Conservation (phyloP, 371 early-diverging fungal species). For the Mortierella sp. region DNA sequence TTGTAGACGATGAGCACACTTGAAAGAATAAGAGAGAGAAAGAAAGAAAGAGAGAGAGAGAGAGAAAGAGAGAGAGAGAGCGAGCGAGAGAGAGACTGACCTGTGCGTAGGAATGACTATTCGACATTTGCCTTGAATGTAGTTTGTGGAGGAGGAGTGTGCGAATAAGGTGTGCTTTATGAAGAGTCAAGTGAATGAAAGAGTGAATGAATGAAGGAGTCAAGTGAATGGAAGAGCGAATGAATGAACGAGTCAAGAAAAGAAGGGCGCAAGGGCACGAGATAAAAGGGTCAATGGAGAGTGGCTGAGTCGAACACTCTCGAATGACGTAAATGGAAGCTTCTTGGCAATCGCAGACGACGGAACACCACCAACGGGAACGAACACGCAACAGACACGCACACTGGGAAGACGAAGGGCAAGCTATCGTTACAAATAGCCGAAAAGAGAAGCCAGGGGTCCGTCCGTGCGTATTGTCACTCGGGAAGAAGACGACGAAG, state of each 20-base stretch:
- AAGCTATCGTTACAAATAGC: too few species aligned
- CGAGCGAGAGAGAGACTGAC: not conserved
- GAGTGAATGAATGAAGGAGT: not conserved
- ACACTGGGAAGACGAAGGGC: too few species aligned
- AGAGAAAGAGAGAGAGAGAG: not conserved
- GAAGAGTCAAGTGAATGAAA: not conserved
- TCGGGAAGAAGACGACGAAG: too few species aligned
- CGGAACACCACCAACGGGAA: too few species aligned
- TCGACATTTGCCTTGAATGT: constrained; percentile 17
- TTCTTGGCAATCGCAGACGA: too few species aligned
- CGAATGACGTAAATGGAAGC: too few species aligned
- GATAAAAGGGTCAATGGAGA: not conserved
- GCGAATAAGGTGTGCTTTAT: not conserved
- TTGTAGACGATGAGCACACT: not conserved
- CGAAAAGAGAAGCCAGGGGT: too few species aligned
- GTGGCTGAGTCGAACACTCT: too few species aligned
- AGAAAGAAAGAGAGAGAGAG: not conserved
- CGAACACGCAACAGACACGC: too few species aligned
- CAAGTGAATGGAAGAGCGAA: not conserved
- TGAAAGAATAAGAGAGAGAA: not conserved
- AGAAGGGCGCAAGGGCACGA: not conserved
- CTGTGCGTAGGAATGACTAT: constrained; percentile 28
- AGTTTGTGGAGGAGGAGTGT: too few species aligned
- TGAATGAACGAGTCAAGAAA: not conserved
- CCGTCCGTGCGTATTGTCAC: too few species aligned